Percentiles rank a stretch among this genome's conserved stretches.
Evolutionary conservation across 306 rosid species (phyloP).

Genomic region (Leucaena leucocephala): DNA sequence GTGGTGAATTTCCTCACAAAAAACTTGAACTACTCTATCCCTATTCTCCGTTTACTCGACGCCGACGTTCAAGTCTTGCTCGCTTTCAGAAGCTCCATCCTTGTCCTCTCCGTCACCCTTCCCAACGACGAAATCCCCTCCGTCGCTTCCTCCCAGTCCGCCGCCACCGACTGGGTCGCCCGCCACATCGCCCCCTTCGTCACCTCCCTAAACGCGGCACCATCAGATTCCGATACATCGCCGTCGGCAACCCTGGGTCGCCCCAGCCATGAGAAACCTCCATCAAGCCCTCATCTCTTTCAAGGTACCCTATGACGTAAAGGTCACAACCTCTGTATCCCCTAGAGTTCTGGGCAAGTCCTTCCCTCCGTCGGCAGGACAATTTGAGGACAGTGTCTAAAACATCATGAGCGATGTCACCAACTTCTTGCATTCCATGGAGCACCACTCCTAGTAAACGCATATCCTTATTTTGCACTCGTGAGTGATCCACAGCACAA

Average conservation of each 20-base stretch:
- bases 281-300: neutral
- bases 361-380: neutral
- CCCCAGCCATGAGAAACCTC: constrained; percentile 8
- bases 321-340: constrained; percentile 14
- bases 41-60: neutral
- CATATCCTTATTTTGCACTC: neutral
- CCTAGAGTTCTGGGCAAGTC: constrained; percentile 2
- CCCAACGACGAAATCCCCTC: neutral
- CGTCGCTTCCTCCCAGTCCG: neutral
- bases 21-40: neutral
- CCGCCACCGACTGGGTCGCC: neutral
- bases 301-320: neutral
- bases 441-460: neutral
- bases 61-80: neutral
- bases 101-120: neutral
- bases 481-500: neutral
- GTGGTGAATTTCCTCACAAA: neutral
- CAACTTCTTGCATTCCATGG: neutral
- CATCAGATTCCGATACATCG: constrained; percentile 7
- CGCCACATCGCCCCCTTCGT: neutral
- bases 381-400: neutral
- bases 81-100: neutral
- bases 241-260: neutral
- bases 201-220: neutral
- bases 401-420: neutral